A percentile compares a stretch with the other conserved stretches of the same genome.
Evolutionary conservation across 148 eudicot species (phyloP).

Genomic region (Selenicereus undatus): DNA sequence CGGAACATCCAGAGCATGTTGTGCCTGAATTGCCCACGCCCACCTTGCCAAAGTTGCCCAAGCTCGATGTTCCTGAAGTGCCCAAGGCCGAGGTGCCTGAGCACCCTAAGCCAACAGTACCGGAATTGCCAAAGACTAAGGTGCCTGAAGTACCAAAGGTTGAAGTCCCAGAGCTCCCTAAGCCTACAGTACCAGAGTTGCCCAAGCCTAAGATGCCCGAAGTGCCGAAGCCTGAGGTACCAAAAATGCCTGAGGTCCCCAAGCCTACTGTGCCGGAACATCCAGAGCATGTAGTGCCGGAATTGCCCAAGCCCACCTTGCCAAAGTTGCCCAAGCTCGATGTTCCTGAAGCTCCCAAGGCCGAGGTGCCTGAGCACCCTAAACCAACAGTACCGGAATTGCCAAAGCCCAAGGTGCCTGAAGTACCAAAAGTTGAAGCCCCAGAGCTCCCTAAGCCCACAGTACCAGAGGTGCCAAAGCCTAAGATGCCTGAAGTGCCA

Average conservation of each 20-base stretch:
- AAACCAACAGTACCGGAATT: not conserved
- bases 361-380: not conserved
- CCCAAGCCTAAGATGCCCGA: not conserved
- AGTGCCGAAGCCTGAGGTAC: not conserved
- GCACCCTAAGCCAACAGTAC: conserved; percentile 14
- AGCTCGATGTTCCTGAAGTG: too few relatives aligned
- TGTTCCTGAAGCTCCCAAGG: not conserved
- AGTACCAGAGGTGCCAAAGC: not conserved
- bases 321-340: not conserved
- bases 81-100: too few relatives aligned
- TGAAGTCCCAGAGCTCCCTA: conserved; percentile 3
- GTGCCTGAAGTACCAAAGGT: conserved; percentile 14
- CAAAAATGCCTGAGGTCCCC: conserved; percentile 1
- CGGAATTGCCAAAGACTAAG: conserved; percentile 8
- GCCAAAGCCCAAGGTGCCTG: not conserved
- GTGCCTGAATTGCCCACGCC: too few relatives aligned
- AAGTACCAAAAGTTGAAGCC: not conserved
- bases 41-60: too few relatives aligned
- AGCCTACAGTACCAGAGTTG: not conserved
- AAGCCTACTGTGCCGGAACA: not conserved
- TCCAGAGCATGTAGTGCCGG: not conserved
- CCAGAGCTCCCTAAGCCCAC: not conserved
- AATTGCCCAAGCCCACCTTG: not conserved
- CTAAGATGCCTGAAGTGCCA: not conserved
- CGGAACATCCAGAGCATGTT: not conserved